Conservation (phyloP, 2,329 filamentous ascomycete genomes). For the Exophiala sideris region DNA sequence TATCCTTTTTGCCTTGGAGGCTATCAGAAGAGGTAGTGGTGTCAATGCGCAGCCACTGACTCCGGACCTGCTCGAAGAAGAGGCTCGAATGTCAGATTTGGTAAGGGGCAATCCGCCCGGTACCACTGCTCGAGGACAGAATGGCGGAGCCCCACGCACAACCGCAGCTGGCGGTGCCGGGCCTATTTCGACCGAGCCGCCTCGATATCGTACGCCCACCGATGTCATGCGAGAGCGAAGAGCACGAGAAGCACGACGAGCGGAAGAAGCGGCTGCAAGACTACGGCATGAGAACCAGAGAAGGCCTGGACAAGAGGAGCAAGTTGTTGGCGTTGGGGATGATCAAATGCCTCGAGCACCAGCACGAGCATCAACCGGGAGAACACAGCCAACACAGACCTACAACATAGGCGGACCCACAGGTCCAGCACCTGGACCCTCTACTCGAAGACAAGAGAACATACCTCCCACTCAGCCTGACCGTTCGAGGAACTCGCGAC, state of each 20-base stretch:
- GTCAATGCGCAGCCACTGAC: constrained; percentile 67
- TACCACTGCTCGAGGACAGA: constrained; percentile 46
- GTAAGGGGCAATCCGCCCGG: constrained; percentile 54
- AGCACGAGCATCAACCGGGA: constrained; percentile 12
- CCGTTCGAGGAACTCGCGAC: constrained; percentile 13
- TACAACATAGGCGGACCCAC: constrained; percentile 18
- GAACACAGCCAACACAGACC: constrained; percentile 16
- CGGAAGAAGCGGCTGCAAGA: constrained; percentile 61
- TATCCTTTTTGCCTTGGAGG: constrained; percentile 86
- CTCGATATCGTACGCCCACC: constrained; percentile 74
- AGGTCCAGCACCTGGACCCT: constrained; percentile 4
- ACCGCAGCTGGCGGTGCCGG: constrained; percentile 38
- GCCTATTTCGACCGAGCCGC: constrained; percentile 50
- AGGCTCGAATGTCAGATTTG: constrained; percentile 88
- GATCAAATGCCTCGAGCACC: constrained; percentile 36
- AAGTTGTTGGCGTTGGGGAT: constrained; percentile 56
- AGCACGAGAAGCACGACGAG: constrained; percentile 70
- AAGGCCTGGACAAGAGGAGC: constrained; percentile 54
- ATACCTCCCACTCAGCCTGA: constrained; percentile 26
- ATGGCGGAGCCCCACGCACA: constrained; percentile 53
- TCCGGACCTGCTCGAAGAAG: constrained; percentile 78
- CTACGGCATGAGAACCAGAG: constrained; percentile 46
- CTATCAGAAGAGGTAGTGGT: constrained; percentile 56
- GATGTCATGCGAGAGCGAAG: constrained; percentile 88
- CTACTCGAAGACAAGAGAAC: constrained; percentile 22